Conservation (phyloP, 345 rosid species). For the Gossypium stocksii region DNA sequence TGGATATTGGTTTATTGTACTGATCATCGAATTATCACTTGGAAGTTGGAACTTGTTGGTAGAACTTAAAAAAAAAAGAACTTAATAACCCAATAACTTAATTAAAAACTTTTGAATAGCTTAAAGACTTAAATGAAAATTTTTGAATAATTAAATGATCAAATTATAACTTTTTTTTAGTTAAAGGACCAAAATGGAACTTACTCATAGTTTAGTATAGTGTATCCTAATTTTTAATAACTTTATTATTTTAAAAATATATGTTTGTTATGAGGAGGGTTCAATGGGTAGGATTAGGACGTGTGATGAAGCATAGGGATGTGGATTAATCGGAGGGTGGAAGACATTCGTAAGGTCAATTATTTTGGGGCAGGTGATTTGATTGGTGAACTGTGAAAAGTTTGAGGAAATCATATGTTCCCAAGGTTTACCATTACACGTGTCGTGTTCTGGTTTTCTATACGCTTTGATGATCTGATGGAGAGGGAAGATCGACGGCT, state of each 20-base stretch:
- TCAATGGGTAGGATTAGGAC: not conserved
- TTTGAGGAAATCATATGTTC: not conserved
- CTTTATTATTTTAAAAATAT: too few relatives aligned
- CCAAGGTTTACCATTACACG: not conserved
- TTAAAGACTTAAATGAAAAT: too few relatives aligned
- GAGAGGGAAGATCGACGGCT: not conserved
- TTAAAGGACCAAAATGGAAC: fast-evolving
- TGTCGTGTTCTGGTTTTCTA: not conserved
- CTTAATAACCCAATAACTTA: too few relatives aligned
- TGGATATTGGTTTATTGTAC: too few relatives aligned
- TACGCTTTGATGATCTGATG: not conserved
- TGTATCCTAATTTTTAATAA: too few relatives aligned
- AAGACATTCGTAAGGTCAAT: not conserved
- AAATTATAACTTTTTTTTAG: too few relatives aligned
- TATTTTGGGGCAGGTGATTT: not conserved
- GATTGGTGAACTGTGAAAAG: not conserved
- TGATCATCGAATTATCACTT: too few relatives aligned
- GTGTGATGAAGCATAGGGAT: constrained; percentile 16
- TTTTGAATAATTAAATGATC: fast-evolving
- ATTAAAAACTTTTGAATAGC: too few relatives aligned
- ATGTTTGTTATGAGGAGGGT: not conserved
- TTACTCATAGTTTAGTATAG: too few relatives aligned
- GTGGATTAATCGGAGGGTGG: constrained; percentile 14
- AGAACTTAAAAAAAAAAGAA: too few relatives aligned
- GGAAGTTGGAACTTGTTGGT: fast-evolving